phyloP scores from a whole-genome alignment of 2,329 filamentous ascomycete species.

The Didymella pomorum region DNA sequence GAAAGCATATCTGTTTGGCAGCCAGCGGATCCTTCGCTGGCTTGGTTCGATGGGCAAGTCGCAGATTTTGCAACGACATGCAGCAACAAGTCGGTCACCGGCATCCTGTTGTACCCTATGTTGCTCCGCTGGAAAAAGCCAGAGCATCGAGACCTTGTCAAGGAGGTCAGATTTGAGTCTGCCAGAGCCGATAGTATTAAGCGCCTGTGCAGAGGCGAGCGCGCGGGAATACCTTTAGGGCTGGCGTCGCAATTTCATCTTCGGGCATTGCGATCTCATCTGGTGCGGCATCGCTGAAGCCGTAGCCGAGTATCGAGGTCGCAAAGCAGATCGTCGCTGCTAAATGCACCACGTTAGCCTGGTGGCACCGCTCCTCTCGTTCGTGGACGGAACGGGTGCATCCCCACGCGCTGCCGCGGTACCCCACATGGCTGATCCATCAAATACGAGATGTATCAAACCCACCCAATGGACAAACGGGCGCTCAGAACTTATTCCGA shows the following conservation, averaged over 20 bases:
- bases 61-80: constrained; percentile 36
- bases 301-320: neutral
- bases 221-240: constrained; percentile 32
- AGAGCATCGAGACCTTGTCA: constrained; percentile 36
- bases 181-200: constrained; percentile 5
- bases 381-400: neutral
- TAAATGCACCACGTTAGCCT: neutral
- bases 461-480: neutral
- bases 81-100: constrained; percentile 34
- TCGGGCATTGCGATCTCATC: constrained; percentile 23
- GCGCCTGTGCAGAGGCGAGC: constrained; percentile 29
- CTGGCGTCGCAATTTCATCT: constrained; percentile 39
- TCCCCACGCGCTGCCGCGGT: neutral
- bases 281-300: constrained; percentile 16
- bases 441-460: neutral
- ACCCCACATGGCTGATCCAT: constrained; percentile 10
- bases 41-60: constrained; percentile 36
- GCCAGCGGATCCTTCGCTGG: constrained; percentile 34
- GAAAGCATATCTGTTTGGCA: constrained; percentile 39
- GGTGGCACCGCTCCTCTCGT: neutral
- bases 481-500: neutral
- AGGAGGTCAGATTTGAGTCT: constrained; percentile 31
- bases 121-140: constrained; percentile 32
- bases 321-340: neutral
- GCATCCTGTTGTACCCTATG: constrained; percentile 34